Conservation (phyloP, 164 flowering plant species). For the Nymphaea thermarum region DNA sequence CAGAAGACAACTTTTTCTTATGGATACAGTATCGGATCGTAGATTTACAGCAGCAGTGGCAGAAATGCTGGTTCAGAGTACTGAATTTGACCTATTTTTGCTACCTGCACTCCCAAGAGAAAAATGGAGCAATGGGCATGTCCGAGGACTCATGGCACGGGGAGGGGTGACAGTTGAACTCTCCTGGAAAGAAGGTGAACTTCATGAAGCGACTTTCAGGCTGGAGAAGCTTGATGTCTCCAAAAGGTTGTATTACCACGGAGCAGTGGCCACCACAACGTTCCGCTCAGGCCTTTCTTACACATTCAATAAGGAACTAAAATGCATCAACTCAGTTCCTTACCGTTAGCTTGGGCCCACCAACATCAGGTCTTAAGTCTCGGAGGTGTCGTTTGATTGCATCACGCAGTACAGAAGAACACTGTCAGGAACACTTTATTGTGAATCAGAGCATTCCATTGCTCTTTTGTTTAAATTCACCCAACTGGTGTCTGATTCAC, state of each 20-base stretch:
- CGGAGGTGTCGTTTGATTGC: too few relatives aligned
- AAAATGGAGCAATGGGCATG: slow-evolving; percentile 76
- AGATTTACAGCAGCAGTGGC: slow-evolving; percentile 70
- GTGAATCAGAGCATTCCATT: too few relatives aligned
- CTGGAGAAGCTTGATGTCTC: slow-evolving; percentile 18
- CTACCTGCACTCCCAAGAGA: slow-evolving; percentile 84
- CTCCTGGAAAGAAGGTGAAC: slow-evolving; percentile 76
- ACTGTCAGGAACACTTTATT: too few relatives aligned
- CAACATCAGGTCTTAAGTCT: too few relatives aligned
- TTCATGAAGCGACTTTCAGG: slow-evolving; percentile 64
- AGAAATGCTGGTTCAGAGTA: slow-evolving; percentile 94
- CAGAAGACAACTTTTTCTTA: too few relatives aligned
- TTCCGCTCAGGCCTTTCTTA: slow-evolving; percentile 28
- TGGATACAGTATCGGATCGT: not conserved
- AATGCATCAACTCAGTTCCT: slow-evolving; percentile 19
- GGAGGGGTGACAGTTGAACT: slow-evolving; percentile 72
- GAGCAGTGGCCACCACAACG: slow-evolving; percentile 20
- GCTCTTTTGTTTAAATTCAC: too few relatives aligned
- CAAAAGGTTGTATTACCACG: slow-evolving; percentile 42
- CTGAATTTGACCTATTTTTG: slow-evolving; percentile 51
- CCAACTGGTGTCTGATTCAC: too few relatives aligned
- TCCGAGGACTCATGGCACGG: slow-evolving; percentile 75
- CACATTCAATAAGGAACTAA: slow-evolving; percentile 39
- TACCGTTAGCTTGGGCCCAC: too few relatives aligned
- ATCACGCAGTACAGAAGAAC: too few relatives aligned